Evolutionary conservation across 2,329 filamentous ascomycete species (phyloP).

Genomic region (Talaromyces sp.): DNA sequence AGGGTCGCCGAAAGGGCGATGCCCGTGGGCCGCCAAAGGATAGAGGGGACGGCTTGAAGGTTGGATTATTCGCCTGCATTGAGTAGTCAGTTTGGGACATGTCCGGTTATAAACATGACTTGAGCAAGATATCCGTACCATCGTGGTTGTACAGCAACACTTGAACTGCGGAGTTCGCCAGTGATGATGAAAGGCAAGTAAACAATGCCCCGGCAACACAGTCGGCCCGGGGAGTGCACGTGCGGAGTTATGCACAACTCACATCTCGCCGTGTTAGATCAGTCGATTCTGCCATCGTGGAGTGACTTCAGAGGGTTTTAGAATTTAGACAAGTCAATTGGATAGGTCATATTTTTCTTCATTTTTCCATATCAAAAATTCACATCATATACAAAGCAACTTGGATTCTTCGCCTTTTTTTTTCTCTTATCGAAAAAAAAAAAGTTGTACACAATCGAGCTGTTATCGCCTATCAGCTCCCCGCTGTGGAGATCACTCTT

Average conservation of each 20-base stretch:
- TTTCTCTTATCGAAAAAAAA: neutral
- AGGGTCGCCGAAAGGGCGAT: slow-evolving; percentile 70
- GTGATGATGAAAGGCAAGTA: slow-evolving; percentile 14
- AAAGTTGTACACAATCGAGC: neutral
- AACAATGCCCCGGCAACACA: slow-evolving; percentile 30
- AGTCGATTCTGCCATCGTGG: neutral
- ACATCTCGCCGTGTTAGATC: neutral
- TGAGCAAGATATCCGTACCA: slow-evolving; percentile 20
- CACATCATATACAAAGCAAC: too few species aligned
- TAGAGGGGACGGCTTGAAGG: slow-evolving; percentile 72
- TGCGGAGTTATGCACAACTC: slow-evolving; percentile 4
- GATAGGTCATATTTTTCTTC: neutral
- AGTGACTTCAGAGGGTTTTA: neutral
- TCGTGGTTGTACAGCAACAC: slow-evolving; percentile 12
- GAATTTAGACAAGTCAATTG: neutral
- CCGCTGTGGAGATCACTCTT: slow-evolving; percentile 32
- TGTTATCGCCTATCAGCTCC: slow-evolving; percentile 29
- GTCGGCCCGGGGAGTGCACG: slow-evolving; percentile 23
- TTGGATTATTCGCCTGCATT: slow-evolving; percentile 53
- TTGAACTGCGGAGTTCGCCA: neutral
- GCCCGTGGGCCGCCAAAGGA: slow-evolving; percentile 71
- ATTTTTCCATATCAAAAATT: too few species aligned
- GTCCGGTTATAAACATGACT: neutral
- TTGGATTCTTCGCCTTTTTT: too few species aligned
- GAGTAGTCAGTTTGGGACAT: neutral